Evolutionary conservation across 2,329 filamentous ascomycete species (phyloP).

Genomic region (Cephalotrichum gorgonifer): DNA sequence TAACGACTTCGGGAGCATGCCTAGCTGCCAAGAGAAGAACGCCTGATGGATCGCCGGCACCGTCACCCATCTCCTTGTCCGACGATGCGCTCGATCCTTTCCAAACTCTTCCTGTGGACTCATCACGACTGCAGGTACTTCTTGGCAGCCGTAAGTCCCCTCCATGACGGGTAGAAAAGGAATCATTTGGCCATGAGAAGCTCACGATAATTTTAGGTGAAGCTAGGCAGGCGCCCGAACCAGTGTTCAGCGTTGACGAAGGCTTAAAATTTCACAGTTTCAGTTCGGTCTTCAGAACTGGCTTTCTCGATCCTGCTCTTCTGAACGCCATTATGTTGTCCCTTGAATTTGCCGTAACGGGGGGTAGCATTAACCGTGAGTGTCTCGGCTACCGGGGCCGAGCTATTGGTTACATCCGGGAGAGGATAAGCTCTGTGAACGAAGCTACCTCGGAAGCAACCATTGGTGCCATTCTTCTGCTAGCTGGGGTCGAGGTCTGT

Average conservation of each 20-base stretch:
- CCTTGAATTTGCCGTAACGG: slow-evolving; percentile 18
- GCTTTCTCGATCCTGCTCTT: slow-evolving; percentile 23
- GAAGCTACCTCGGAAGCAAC: slow-evolving; percentile 22
- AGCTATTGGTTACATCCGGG: slow-evolving; percentile 20
- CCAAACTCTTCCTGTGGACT: not conserved
- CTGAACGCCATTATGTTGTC: slow-evolving; percentile 28
- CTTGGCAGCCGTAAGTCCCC: not conserved
- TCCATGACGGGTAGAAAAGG: not conserved
- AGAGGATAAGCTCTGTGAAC: slow-evolving; percentile 18
- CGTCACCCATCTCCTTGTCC: not conserved
- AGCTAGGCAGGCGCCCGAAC: slow-evolving; percentile 16
- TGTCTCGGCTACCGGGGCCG: slow-evolving; percentile 24
- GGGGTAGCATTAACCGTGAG: slow-evolving; percentile 16
- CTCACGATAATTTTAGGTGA: slow-evolving; percentile 11
- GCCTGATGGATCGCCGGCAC: no score
- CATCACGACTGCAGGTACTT: not conserved
- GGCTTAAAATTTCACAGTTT: slow-evolving; percentile 27
- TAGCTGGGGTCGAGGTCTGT: slow-evolving; percentile 30
- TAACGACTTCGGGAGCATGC: not conserved
- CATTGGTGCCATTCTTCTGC: slow-evolving; percentile 28
- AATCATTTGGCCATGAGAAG: not conserved
- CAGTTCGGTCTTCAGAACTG: slow-evolving; percentile 19
- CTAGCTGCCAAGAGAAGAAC: not conserved
- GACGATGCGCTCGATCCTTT: not conserved
- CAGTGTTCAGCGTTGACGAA: slow-evolving; percentile 24